A percentile compares a stretch with the other conserved stretches of the same genome.
Evolutionary conservation across 306 rosid species (phyloP).

Genomic region (Abrus pulchellus): DNA sequence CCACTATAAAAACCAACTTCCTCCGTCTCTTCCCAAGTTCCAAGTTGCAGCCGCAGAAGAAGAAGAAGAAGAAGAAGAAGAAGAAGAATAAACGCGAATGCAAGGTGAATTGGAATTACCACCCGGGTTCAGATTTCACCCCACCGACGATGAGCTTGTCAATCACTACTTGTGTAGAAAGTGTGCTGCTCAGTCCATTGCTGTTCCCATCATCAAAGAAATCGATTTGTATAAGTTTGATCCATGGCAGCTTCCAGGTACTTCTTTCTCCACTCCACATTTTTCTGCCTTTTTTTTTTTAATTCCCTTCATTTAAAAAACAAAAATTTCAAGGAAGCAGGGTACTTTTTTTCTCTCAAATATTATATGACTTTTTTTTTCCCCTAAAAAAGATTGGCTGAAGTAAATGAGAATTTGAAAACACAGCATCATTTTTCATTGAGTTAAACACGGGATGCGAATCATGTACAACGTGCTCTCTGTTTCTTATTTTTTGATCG

Average conservation of each 20-base stretch:
- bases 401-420: too few species aligned
- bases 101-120: slow-evolving; percentile 68
- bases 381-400: too few species aligned
- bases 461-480: too few species aligned
- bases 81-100: slow-evolving; percentile 48
- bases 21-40: not conserved
- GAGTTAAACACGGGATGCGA: too few species aligned
- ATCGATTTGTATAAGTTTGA: slow-evolving; percentile 89
- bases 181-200: slow-evolving; percentile 72
- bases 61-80: not conserved
- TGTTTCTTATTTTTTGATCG: not conserved
- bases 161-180: slow-evolving; percentile 78
- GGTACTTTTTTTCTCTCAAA: too few species aligned
- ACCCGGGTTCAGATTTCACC: slow-evolving; percentile 95
- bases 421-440: too few species aligned
- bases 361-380: too few species aligned
- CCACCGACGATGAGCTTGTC: slow-evolving; percentile 91
- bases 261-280: not conserved
- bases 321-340: too few species aligned
- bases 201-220: slow-evolving; percentile 84
- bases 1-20: slow-evolving; percentile 39
- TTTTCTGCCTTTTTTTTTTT: too few species aligned
- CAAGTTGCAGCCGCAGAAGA: not conserved
- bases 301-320: too few species aligned
- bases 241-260: slow-evolving; percentile 98